Percentiles rank a stretch among this genome's conserved stretches.
phyloP scores from a whole-genome alignment of 164 flowering plant species.

The Euptelea pleiosperma region DNA sequence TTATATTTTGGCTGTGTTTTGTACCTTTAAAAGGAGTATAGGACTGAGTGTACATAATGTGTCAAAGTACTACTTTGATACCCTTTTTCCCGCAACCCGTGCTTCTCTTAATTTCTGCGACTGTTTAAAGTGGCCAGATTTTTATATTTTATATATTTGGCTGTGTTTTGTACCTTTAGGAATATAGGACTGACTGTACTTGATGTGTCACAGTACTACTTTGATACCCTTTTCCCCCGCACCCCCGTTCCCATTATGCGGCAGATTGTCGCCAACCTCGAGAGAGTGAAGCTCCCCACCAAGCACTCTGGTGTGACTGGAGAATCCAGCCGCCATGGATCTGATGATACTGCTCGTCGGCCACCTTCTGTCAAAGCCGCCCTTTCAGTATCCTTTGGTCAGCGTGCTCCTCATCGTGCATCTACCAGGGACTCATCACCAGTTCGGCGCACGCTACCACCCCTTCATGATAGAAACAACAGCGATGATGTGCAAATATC shows the following conservation, averaged over 20 bases:
- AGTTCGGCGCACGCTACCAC: conserved; percentile 73
- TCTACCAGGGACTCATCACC: conserved; percentile 98
- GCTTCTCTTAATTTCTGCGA: too few species aligned
- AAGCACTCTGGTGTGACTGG: conserved; percentile 86
- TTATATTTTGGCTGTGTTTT: too few species aligned
- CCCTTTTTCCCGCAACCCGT: too few species aligned
- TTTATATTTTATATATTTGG: too few species aligned
- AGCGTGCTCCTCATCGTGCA: conserved; percentile 99
- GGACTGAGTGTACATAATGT: too few species aligned
- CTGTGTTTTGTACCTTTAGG: too few species aligned
- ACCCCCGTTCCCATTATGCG: conserved; percentile 92
- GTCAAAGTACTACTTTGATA: too few species aligned
- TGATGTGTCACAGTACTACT: conserved; percentile 71
- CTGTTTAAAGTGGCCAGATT: too few species aligned
- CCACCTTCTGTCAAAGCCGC: conserved; percentile 99
- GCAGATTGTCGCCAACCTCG: conserved; percentile 71
- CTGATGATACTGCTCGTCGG: conserved; percentile 93
- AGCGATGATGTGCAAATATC: conserved; percentile 51
- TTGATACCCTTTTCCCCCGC: conserved; percentile 97
- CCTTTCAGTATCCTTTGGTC: conserved; percentile 99
- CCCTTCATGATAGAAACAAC: conserved; percentile 43
- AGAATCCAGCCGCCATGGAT: conserved; percentile 72
- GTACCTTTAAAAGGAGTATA: too few species aligned
- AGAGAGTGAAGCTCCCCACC: conserved; percentile 81
- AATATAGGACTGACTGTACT: background rate